Conservation (phyloP, 192 early-diverging fungal genomes). For the Coemansia sp. region DNA sequence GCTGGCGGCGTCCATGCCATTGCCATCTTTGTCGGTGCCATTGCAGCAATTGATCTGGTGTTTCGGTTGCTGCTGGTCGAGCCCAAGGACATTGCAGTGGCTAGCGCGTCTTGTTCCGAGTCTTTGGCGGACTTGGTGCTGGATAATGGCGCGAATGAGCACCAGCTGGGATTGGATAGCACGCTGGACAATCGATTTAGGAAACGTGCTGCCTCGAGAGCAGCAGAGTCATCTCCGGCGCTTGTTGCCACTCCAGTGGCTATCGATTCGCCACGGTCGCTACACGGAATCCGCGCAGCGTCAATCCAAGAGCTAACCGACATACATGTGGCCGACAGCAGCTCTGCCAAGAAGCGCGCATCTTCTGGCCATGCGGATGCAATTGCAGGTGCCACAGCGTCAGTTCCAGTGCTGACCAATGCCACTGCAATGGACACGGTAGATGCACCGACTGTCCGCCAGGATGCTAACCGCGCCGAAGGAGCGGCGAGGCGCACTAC, state of each 20-base stretch:
- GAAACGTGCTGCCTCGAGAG: no score
- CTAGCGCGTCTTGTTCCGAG: background rate
- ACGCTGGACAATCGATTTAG: no score
- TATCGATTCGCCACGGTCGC: background rate
- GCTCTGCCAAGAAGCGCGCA: no score
- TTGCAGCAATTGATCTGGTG: slow-evolving; percentile 59
- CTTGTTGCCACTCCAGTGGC: slow-evolving; percentile 11
- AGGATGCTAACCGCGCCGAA: background rate
- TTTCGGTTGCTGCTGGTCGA: slow-evolving; percentile 61
- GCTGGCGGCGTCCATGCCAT: slow-evolving; percentile 64
- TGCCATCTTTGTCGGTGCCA: slow-evolving; percentile 63
- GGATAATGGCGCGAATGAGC: slow-evolving; percentile 9
- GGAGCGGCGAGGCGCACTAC: slow-evolving; percentile 22
- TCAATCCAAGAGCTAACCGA: background rate
- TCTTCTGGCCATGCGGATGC: no score
- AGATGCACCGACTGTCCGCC: background rate
- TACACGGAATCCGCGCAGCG: background rate
- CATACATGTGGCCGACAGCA: background rate
- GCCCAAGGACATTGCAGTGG: slow-evolving; percentile 33
- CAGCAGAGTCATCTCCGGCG: slow-evolving; percentile 5
- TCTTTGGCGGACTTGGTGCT: slow-evolving; percentile 3
- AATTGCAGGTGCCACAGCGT: background rate
- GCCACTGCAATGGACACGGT: background rate
- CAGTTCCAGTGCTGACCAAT: background rate
- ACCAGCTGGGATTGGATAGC: background rate